Percentiles rank a stretch among this genome's conserved stretches.
phyloP scores from a whole-genome alignment of 768 basidiomycete genomes.

The Lepiota subincarnata region DNA sequence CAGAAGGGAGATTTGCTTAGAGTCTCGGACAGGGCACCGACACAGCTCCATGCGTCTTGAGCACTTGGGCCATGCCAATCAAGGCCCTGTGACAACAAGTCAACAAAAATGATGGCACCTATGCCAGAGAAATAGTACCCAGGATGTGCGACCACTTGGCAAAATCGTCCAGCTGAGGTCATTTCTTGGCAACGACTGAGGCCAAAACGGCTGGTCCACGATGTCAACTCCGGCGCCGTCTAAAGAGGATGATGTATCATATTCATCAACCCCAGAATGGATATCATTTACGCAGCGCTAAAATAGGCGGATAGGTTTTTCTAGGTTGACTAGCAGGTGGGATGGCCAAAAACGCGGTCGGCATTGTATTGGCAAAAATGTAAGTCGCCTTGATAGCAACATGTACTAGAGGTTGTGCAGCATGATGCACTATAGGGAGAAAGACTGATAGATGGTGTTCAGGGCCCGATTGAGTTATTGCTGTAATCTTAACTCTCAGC shows the following conservation, averaged over 20 bases:
- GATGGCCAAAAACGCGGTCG: constrained; percentile 53
- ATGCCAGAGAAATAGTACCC: constrained; percentile 44
- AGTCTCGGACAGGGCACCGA: constrained; percentile 53
- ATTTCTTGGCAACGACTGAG: constrained; percentile 55
- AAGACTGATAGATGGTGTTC: constrained; percentile 25
- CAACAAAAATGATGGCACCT: background rate
- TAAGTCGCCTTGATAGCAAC: constrained; percentile 52
- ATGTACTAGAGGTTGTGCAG: constrained; percentile 21
- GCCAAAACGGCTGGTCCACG: constrained; percentile 51
- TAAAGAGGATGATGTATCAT: constrained; percentile 21
- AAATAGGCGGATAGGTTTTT: constrained; percentile 43
- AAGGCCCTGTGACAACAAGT: constrained; percentile 52
- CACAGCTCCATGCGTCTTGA: constrained; percentile 59
- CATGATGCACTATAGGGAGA: constrained; percentile 51
- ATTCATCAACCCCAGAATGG: constrained; percentile 1
- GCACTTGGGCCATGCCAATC: constrained; percentile 92
- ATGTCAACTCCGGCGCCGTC: constrained; percentile 89
- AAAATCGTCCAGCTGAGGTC: constrained; percentile 68
- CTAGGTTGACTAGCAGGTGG: constrained; percentile 40
- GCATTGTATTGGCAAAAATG: constrained; percentile 49
- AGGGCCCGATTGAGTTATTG: constrained; percentile 23
- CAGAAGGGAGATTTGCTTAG: constrained; percentile 32
- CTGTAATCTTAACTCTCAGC: constrained; percentile 35
- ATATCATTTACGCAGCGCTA: constrained; percentile 56
- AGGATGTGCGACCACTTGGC: constrained; percentile 81